phyloP scores from a whole-genome alignment of 148 eudicot genomes.

The Silene uniflora region DNA sequence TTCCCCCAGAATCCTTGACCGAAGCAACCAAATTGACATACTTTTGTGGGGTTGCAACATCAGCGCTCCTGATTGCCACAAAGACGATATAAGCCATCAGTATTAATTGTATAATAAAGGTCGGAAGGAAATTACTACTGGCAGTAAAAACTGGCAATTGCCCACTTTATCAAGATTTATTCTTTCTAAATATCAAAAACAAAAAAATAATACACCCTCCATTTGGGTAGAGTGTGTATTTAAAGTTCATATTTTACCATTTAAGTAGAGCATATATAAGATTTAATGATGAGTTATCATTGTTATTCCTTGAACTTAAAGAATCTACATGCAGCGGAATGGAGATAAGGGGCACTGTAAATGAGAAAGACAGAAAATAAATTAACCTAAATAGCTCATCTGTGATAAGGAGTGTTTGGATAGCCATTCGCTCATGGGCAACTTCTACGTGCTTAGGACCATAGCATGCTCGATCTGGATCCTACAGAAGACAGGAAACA shows the following conservation, averaged over 20 bases:
- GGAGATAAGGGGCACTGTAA: no score
- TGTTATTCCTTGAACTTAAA: no score
- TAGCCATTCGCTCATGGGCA: constrained; percentile 94
- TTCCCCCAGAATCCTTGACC: constrained; percentile 77
- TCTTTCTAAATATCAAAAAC: background rate
- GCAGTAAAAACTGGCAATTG: background rate
- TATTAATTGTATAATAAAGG: no score
- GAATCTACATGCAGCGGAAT: no score
- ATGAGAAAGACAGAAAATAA: background rate
- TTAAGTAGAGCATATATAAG: no score
- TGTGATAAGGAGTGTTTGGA: constrained; percentile 86
- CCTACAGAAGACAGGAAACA: constrained; percentile 36
- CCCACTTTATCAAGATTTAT: background rate
- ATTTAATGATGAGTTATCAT: no score
- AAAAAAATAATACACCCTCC: no score
- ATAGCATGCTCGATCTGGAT: constrained; percentile 90
- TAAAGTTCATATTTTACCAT: no score
- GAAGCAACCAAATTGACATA: constrained; percentile 68
- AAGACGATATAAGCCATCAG: background rate
- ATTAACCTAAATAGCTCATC: constrained; percentile 80
- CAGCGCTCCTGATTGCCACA: constrained; percentile 57
- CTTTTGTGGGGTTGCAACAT: constrained; percentile 57
- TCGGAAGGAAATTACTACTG: background rate
- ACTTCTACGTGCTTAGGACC: constrained; percentile 98
- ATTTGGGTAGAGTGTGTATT: no score